Conservation (phyloP, 176 grass and related monocot genomes). For the Triticum turgidum region DNA sequence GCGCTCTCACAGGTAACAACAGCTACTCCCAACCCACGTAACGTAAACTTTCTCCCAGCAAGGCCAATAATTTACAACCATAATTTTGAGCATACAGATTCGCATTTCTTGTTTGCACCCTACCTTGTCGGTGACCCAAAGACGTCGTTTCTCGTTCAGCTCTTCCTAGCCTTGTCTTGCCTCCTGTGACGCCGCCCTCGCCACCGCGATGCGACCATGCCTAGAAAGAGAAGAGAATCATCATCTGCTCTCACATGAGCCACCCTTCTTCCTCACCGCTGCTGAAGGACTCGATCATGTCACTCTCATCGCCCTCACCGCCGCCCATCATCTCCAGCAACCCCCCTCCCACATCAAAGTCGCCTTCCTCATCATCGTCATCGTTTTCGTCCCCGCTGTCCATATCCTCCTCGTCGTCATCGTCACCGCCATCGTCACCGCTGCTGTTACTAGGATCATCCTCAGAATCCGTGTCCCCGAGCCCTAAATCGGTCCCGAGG, state of each 20-base stretch:
- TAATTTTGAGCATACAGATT: not conserved
- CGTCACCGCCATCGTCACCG: constrained; percentile 52
- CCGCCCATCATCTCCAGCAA: constrained; percentile 71
- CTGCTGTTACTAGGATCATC: constrained; percentile 60
- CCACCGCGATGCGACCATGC: constrained; percentile 9
- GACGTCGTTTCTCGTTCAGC: not conserved
- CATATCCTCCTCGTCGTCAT: constrained; percentile 40
- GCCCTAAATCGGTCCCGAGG: constrained; percentile 36
- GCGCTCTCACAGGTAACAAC: not conserved
- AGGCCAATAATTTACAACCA: constrained; percentile 17
- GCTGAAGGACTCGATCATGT: constrained; percentile 59
- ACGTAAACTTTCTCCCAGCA: not conserved
- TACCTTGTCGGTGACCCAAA: not conserved
- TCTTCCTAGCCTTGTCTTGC: not conserved
- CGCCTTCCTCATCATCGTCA: constrained; percentile 60
- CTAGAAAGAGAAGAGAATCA: not conserved
- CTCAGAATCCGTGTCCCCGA: constrained; percentile 64
- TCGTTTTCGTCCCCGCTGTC: constrained; percentile 64
- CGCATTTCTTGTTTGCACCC: not conserved
- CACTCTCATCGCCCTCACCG: constrained; percentile 50
- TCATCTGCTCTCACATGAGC: constrained; percentile 3
- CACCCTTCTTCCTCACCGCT: constrained; percentile 62
- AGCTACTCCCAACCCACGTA: not conserved
- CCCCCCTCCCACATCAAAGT: constrained; percentile 50
- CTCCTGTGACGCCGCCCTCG: not conserved